phyloP scores from a whole-genome alignment of 345 rosid genomes.

The Brassica rapa region DNA sequence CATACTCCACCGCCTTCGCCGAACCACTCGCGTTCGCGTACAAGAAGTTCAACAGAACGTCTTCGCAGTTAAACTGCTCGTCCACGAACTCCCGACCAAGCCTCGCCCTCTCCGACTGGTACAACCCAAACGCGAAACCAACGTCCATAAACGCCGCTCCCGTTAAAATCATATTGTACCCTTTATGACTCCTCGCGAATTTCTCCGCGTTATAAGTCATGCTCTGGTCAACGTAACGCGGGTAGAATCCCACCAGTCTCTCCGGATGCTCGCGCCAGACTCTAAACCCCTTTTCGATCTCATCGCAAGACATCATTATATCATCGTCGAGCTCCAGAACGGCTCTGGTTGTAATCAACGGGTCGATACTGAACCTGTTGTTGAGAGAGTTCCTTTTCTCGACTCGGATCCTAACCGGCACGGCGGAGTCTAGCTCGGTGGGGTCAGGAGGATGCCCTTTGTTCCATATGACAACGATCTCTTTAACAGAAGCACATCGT shows the following conservation, averaged over 20 bases:
- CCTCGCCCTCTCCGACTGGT: conserved; percentile 63
- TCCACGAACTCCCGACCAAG: conserved; percentile 73
- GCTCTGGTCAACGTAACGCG: conserved; percentile 59
- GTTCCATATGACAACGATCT: conserved; percentile 97
- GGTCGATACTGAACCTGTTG: conserved; percentile 81
- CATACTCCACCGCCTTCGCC: conserved; percentile 65
- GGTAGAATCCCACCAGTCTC: conserved; percentile 88
- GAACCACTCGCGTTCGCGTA: conserved; percentile 75
- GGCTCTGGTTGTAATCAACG: conserved; percentile 65
- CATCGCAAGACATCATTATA: conserved; percentile 88
- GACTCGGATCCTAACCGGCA: conserved; percentile 82
- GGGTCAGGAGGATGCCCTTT: conserved; percentile 72
- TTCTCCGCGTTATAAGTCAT: conserved; percentile 78
- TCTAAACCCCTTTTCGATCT: conserved; percentile 78
- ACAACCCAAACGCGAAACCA: conserved; percentile 60
- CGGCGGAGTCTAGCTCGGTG: conserved; percentile 73
- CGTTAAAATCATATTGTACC: conserved; percentile 89
- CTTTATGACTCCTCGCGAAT: conserved; percentile 65
- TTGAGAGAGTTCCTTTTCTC: conserved; percentile 75
- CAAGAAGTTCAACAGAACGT: conserved; percentile 73
- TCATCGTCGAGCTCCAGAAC: conserved; percentile 97
- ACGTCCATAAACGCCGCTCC: conserved; percentile 92
- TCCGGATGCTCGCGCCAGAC: conserved; percentile 90
- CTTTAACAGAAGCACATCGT: conserved; percentile 85
- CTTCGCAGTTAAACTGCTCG: conserved; percentile 80